Percentiles rank a stretch among this genome's conserved stretches.
Conservation (phyloP, 805 yeast genomes). For the Phaffomyces thermotolerans region DNA sequence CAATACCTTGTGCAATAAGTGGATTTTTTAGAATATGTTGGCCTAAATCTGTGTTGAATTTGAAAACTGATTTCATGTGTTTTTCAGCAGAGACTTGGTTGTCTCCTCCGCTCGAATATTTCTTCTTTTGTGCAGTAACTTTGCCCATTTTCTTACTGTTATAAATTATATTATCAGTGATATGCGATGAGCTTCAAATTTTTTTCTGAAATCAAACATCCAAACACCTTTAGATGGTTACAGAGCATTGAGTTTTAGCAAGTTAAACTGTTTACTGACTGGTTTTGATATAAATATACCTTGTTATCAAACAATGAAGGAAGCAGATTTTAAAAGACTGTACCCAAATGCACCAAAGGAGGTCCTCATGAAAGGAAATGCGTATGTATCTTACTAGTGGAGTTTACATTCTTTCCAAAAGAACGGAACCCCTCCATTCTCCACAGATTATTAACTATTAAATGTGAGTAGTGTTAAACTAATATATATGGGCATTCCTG, state of each 20-base stretch:
- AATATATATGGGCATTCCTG: constrained; percentile 19
- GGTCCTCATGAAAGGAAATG: constrained; percentile 17
- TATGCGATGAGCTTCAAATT: constrained; percentile 9
- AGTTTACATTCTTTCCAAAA: no score
- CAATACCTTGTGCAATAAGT: constrained; percentile 94
- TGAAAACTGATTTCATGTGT: constrained; percentile 78
- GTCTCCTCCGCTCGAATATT: constrained; percentile 40
- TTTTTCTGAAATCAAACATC: not conserved
- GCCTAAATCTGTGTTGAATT: constrained; percentile 93
- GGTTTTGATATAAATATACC: no score
- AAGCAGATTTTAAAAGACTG: constrained; percentile 14
- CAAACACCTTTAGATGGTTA: not conserved
- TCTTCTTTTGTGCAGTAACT: constrained; percentile 54
- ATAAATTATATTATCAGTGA: not conserved
- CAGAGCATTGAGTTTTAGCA: no score
- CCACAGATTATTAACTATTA: no score
- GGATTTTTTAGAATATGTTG: constrained; percentile 97
- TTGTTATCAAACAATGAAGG: constrained; percentile 10
- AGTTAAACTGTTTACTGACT: no score
- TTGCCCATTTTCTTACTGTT: constrained; percentile 14
- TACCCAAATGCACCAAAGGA: constrained; percentile 19
- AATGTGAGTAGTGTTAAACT: constrained; percentile 11
- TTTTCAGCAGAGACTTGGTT: constrained; percentile 63
- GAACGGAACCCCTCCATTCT: no score
- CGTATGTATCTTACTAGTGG: constrained; percentile 3